Percentiles rank a stretch among this genome's conserved stretches.
These are phyloP conservation scores for Closterium sp. DNA, from an alignment of 139 green algal genomes.

Conservation along the genomic window DNA sequence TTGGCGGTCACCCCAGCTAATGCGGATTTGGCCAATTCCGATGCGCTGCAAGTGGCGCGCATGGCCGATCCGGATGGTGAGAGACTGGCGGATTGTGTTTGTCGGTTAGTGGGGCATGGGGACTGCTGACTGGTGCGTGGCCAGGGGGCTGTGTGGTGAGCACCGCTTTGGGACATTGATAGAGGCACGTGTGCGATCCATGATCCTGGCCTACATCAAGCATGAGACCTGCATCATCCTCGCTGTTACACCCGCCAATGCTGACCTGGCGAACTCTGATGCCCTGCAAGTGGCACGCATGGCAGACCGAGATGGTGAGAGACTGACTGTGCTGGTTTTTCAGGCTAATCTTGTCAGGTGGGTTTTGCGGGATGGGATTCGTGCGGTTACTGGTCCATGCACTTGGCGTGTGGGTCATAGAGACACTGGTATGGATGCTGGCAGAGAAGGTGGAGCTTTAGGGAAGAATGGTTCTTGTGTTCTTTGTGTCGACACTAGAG, in stretches of 20 bases:
- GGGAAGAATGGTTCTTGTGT: too few relatives aligned
- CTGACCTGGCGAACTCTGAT: slow-evolving; percentile 91
- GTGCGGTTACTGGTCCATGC: too few relatives aligned
- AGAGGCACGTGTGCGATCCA: slow-evolving; percentile 78
- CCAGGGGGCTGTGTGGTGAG: too few relatives aligned
- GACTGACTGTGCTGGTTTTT: slow-evolving; percentile 56
- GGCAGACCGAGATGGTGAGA: slow-evolving; percentile 69
- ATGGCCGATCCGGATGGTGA: slow-evolving; percentile 73
- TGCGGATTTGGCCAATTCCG: slow-evolving; percentile 88
- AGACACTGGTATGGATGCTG: too few relatives aligned
- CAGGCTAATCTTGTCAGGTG: too few relatives aligned
- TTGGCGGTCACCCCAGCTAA: slow-evolving; percentile 96
- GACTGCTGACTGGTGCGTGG: too few relatives aligned
- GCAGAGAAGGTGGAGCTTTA: too few relatives aligned
- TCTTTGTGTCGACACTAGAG: too few relatives aligned
- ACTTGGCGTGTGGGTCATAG: too few relatives aligned
- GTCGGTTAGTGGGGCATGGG: too few relatives aligned
- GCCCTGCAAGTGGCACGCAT: slow-evolving; percentile 87
- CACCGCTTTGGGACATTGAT: slow-evolving; percentile 92
- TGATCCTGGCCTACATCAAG: slow-evolving; percentile 87
- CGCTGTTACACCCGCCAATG: slow-evolving; percentile 93
- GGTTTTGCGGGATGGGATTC: too few relatives aligned
- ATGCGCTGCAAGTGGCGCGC: slow-evolving; percentile 89
- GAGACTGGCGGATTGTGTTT: slow-evolving; percentile 69
- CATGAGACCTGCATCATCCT: slow-evolving; percentile 87